Percentiles rank a stretch among this genome's conserved stretches.
phyloP scores from a whole-genome alignment of 164 flowering plant species.

The Vitis labrusca region DNA sequence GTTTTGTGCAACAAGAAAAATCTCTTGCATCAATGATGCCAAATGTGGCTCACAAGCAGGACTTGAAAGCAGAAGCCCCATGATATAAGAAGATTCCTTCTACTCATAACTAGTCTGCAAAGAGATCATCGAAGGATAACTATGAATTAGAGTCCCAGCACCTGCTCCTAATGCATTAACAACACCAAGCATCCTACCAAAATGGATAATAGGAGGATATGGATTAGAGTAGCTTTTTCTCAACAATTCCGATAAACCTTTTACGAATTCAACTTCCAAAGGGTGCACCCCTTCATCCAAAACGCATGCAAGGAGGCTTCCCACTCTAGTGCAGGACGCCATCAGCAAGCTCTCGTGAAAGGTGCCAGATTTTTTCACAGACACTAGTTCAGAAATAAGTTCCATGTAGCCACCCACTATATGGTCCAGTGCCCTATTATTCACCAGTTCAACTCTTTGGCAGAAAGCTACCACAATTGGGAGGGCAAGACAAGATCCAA shows the following conservation, averaged over 20 bases:
- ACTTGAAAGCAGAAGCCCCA: slow-evolving; percentile 65
- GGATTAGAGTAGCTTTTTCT: too few relatives aligned
- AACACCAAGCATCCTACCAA: too few relatives aligned
- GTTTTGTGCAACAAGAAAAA: slow-evolving; percentile 78
- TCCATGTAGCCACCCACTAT: slow-evolving; percentile 54
- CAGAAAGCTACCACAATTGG: slow-evolving; percentile 72
- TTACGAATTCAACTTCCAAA: too few relatives aligned
- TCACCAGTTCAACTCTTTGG: slow-evolving; percentile 69
- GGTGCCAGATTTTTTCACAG: slow-evolving; percentile 46
- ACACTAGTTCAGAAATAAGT: slow-evolving; percentile 64
- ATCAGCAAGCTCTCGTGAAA: slow-evolving; percentile 69
- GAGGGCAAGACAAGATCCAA: slow-evolving; percentile 84
- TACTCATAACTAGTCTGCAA: too few relatives aligned
- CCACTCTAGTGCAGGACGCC: slow-evolving; percentile 88
- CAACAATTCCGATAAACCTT: too few relatives aligned
- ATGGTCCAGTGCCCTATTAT: slow-evolving; percentile 54
- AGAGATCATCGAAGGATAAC: too few relatives aligned
- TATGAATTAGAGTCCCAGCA: too few relatives aligned
- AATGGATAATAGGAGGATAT: too few relatives aligned
- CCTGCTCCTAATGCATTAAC: too few relatives aligned
- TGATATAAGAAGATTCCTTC: slow-evolving; percentile 43
- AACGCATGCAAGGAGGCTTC: slow-evolving; percentile 72
- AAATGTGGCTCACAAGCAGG: slow-evolving; percentile 51
- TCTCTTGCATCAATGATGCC: slow-evolving; percentile 72
- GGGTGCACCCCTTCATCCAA: slow-evolving; percentile 66